Base-by-base conservation (phyloP, 208 protist genomes). In the Polymyxa betae region DNA sequence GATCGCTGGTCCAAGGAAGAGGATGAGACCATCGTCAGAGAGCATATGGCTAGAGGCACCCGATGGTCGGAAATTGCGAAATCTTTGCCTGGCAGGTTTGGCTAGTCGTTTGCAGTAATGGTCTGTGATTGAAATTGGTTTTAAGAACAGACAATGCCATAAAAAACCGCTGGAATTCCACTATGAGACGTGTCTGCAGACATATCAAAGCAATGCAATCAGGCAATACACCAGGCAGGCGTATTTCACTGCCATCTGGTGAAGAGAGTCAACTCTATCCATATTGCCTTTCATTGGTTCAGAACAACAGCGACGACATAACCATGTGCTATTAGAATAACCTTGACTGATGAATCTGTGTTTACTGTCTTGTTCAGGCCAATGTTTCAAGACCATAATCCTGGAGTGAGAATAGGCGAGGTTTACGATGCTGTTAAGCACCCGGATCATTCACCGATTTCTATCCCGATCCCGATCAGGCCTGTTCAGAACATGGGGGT, bases 161-260 rank as follows among this genome's bases (percentile, higher is more conserved):
- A 12, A 94, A 94, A 45, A 94, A 94, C 64, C 91, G 91, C 0
- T 94, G 93, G 93, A 94, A 94, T 41, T 94, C 92, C 20, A 94
- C 93, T 20, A 38, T 94, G 0, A 38, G 40, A n/a, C 43, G 91
- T 20, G 45, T 91, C 16, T n/a, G 35, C 16, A 5, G 72, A 5
- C 72, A 82, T 43, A 38, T 5, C 72, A 5, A 43, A n/a, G 72
- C n/a, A 12, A 40, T 35, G 72, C 5, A 82, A 16, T 32, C 20
- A 5, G 72, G 35, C 16, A 43, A 35, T n/a, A 82, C 35, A 35
- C 72, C 72, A n/a, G 72, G 72, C 35, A 35, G 72, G 12, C 5
- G 72, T 20, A 38, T 35, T 5, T 12, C n/a, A n/a, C 5, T n/a
- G 35, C 35, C 5, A 35, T 45, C 72, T 5, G 72, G 72, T 43